Evolutionary conservation across 805 yeast species (phyloP), one percentile per base, ranked within the genome.

Genomic region (Ogataea angusta): DNA sequence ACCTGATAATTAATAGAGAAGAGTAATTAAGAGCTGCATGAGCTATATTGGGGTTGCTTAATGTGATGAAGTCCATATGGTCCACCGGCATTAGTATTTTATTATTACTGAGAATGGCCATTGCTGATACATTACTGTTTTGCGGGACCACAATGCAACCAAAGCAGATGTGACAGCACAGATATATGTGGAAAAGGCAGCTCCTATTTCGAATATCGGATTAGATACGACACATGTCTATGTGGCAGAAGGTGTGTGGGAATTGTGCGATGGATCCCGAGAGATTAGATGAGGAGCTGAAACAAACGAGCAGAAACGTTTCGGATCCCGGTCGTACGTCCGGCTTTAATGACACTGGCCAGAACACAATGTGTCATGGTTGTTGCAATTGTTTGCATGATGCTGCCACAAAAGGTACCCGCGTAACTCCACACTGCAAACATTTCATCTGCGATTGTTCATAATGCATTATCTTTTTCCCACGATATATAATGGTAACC

Each of bases 371-470:
- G 28, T 17, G 10, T 23, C 36, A 33, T 23, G 29, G 10, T 15
- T 33, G 36, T 24, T 16, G 18, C 22, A 24, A 23, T n/a, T 15
- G 8, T 9, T 12, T 32, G 42, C 29, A n/a, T 35, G 33, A 34
- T 12, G 14, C 12, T 34, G 14, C 35, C 38, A 40, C 43, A 40
- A 34, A 34, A 19, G 24, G 18, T 23, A 27, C 18, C 30, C 33
- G 14, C 24, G 35, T 16, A 30, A 10, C 21, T 6, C 31, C 43
- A 40, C 43, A 40, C 43, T 40, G 43, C 43, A 40, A 29, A 25
- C 38, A 19, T 14, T 18, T 17, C 12, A 23, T 34, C 21, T 15
- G 21, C 30, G 15, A 32, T 25, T 32, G 14, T 35, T 40, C 23
- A 29, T 6, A 13, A 29, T 25, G 43, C 43, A 29, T 40, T 34